Evolutionary conservation across 2,329 filamentous ascomycete genomes (phyloP), one percentile per base, ranked within the genome.

Genomic region (Verruconis gallopava): DNA sequence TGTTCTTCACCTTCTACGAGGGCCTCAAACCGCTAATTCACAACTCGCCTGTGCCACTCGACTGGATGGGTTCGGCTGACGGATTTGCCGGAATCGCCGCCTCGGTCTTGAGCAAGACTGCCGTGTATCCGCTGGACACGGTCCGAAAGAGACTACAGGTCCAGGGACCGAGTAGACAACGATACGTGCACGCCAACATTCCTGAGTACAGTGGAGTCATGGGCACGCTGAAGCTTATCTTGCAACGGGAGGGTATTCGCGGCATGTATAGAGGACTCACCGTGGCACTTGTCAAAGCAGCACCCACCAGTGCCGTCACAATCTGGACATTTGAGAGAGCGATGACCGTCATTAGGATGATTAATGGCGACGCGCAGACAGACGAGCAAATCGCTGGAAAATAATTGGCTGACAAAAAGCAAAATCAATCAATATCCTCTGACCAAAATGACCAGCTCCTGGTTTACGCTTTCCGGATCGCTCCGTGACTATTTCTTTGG

Each of bases 1-100:
- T 94, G 2, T 96, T 98, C 66, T 98, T 98, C 62, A 75, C 83
- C 22, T 73, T 77, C 32, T 98, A 96, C 64, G 91, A 98, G 61
- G 69, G 72, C 6, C 64, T 93, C 39, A 69, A 69, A 50, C 64
- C 65, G 2, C 39, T 56, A 4, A 49, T 62, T 19, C 59, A 64
- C 5, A 54, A 49, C n/a, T 56, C 60, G 3, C 71, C 83, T 4
- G 57, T 75, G 4, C 73, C 71, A 0, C 59, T 89, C 36, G 66
- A 4, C 54, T 55, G 4, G 52, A 79, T 81, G 58, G 84, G 86
- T 15, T 79, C 79, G 13, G 81, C 81, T 2, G 86, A 96, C 60
- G 91, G 89, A 0, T 72, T 79, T 1, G 84, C 89, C 1, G 91
- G 91, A 4, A 69, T 91, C 3, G 48, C 82, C 2, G 86, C 86